These are phyloP conservation scores for Pichia membranifaciens DNA, from an alignment of 805 yeast genomes.

Conservation along the genomic window DNA sequence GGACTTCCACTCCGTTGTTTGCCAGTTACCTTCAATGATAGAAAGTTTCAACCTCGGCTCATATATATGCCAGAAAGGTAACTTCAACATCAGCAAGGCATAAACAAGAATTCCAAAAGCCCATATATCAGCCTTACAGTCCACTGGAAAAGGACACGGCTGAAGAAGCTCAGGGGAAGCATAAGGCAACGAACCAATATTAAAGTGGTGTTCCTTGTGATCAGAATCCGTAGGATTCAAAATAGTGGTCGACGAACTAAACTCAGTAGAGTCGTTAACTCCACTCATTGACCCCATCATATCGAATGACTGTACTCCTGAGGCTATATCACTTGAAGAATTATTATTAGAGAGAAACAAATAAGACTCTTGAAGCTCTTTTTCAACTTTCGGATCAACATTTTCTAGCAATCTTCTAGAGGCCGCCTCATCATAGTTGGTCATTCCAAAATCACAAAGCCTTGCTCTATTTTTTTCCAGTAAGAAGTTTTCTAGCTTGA, in stretches of 20 bases:
- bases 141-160: conserved; percentile 52
- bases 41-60: conserved; percentile 72
- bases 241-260: background rate
- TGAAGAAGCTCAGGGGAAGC: conserved; percentile 82
- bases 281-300: background rate
- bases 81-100: conserved; percentile 63
- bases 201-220: conserved; percentile 4
- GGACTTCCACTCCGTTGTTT: conserved; percentile 9
- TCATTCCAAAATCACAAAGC: conserved; percentile 90
- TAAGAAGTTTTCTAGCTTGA: conserved; percentile 76
- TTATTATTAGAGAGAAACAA: background rate
- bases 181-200: conserved; percentile 84
- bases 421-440: conserved; percentile 22
- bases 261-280: background rate
- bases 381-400: background rate
- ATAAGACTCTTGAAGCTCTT: background rate
- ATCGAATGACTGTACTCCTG: background rate
- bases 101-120: conserved; percentile 78
- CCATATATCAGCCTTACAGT: conserved; percentile 81
- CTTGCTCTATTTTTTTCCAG: conserved; percentile 46
- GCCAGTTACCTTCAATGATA: conserved; percentile 55
- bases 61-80: conserved; percentile 82
- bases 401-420: background rate
- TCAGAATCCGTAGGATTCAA: background rate
- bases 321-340: background rate